These are phyloP conservation scores for Grifola frondosa DNA, from an alignment of 1,284 basidiomycete genomes.

Conservation along the genomic window DNA sequence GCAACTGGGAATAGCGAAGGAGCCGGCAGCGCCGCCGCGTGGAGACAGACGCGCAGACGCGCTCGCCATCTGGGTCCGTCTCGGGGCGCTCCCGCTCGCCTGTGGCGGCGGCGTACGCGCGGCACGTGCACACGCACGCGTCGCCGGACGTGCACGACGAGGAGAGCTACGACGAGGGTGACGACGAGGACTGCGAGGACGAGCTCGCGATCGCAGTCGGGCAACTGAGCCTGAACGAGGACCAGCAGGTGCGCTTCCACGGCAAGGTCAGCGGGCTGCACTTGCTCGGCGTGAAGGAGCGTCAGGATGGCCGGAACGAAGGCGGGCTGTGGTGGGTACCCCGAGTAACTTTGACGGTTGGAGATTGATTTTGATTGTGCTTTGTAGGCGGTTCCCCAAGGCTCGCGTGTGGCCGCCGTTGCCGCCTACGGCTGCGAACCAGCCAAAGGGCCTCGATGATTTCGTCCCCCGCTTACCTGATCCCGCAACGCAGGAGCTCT, in stretches of 20 bases:
- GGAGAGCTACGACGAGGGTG: slow-evolving; percentile 43
- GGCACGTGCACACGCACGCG: slow-evolving; percentile 6
- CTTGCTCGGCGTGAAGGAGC: slow-evolving; percentile 63
- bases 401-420: slow-evolving; percentile 81
- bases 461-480: slow-evolving; percentile 50
- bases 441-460: slow-evolving; percentile 38
- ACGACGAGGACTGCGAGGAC: slow-evolving; percentile 47
- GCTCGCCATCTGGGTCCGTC: slow-evolving; percentile 26
- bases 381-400: slow-evolving; percentile 71
- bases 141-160: slow-evolving; percentile 21
- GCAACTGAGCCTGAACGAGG: slow-evolving; percentile 82
- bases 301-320: slow-evolving; percentile 64
- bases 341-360: neutral
- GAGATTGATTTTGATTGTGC: slow-evolving; percentile 2
- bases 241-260: slow-evolving; percentile 76
- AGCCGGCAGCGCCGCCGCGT: slow-evolving; percentile 26
- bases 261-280: slow-evolving; percentile 81
- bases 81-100: slow-evolving; percentile 28
- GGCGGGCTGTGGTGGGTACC: slow-evolving; percentile 72
- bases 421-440: slow-evolving; percentile 33
- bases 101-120: slow-evolving; percentile 5
- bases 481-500: slow-evolving; percentile 56
- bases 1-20: slow-evolving; percentile 7
- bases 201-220: slow-evolving; percentile 73
- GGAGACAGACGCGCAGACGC: slow-evolving; percentile 15